These are phyloP conservation scores for Phallus indusiatus DNA, from an alignment of 768 basidiomycete species.

Conservation along the genomic window DNA sequence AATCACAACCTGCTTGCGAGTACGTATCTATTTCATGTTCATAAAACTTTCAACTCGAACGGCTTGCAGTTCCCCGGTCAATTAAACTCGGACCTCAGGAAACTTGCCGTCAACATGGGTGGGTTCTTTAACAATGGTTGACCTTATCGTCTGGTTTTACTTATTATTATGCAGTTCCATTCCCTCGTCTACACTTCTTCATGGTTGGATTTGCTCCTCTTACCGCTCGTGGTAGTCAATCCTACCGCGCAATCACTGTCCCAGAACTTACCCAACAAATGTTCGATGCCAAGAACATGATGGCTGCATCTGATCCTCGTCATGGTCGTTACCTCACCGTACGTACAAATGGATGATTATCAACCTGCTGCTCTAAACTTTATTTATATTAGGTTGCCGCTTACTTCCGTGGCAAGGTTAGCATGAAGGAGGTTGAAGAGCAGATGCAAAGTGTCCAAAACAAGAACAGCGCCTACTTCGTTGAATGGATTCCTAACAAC, in stretches of 20 bases:
- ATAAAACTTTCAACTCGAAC: not conserved
- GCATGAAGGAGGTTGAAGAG: conserved; percentile 99
- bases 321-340: conserved; percentile 97
- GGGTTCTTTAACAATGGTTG: conserved; percentile 19
- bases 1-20: conserved; percentile 92
- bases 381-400: conserved; percentile 58
- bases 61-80: conserved; percentile 81
- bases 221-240: conserved; percentile 87
- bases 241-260: conserved; percentile 94
- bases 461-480: conserved; percentile 98
- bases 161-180: conserved; percentile 57
- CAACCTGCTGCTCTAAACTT: not conserved
- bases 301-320: conserved; percentile 95
- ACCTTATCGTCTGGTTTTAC: not conserved
- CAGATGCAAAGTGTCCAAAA: conserved; percentile 96
- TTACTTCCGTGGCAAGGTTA: conserved; percentile 97
- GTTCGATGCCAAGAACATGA: conserved; percentile 99
- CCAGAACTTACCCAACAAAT: conserved; percentile 98
- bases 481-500: conserved; percentile 99
- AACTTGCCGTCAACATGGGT: conserved; percentile 99
- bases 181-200: conserved; percentile 99
- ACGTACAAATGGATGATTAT: conserved; percentile 15
- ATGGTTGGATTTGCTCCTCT: conserved; percentile 94
- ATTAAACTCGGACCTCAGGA: conserved; percentile 96
- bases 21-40: conserved; percentile 10